Evolutionary conservation across 495 filamentous ascomycete species (phyloP), one percentile per base, ranked within the genome.

Genomic region (Amniculicola lignicola): DNA sequence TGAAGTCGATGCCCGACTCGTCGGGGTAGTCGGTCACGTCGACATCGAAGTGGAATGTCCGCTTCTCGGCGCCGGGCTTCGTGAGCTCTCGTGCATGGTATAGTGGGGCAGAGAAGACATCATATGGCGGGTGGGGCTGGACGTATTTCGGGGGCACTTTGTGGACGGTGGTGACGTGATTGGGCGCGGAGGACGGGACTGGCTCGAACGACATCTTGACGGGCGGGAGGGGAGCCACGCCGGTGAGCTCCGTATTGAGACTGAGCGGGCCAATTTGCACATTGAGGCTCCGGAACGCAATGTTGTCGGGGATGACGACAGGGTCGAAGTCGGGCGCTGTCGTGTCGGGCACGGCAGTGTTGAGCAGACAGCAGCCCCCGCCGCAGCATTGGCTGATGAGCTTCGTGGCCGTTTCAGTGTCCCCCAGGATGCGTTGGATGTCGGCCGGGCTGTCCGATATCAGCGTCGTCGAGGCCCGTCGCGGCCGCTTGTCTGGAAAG

Each of bases 21-120:
- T 82, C 84, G 0, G 93, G 93, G 62, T 98, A 98, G 67, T 95
- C 83, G 23, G 93, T 97, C 37, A 98, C 87, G 62, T 97, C 93
- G 33, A 98, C 81, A 57, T 96, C 93, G 62, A 96, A 96, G 68
- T 98, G 93, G 70, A 89, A 96, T 0, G 93, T 98, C 37, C 91
- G 78, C 78, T 97, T 97, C 74, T 92, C 87, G 10, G 93, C 93
- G n/a, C 91, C 91, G n/a, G 77, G 74, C 57, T 82, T 84, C 1
- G 93, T 98, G 52, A 98, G 72, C 69, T 96, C 90, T 23, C 93
- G 85, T 1, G 89, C 82, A 63, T 81, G 81, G 67, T 87, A 82
- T 36, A 98, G 79, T 54, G 82, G 87, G 19, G 91, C 90, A 7
- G 89, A 85, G 70, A 85, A 93, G 41, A 98, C 91, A 46, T 89